These are phyloP conservation scores for Wickerhamiella allomyrinae DNA, from an alignment of 805 yeast species.

Conservation along the genomic window DNA sequence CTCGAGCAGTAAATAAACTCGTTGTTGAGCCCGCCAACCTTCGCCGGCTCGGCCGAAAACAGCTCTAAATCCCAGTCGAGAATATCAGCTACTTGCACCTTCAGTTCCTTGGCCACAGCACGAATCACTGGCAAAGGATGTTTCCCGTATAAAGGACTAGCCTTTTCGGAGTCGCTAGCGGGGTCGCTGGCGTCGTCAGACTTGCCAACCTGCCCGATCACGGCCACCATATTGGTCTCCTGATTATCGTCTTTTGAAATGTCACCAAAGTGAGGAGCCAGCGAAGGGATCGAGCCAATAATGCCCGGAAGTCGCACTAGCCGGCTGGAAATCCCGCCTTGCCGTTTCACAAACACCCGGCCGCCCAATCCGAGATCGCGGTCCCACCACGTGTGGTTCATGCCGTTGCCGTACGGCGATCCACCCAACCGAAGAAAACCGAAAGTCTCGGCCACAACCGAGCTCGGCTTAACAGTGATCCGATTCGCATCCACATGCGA, in stretches of 20 bases:
- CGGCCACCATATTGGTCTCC: slow-evolving; percentile 65
- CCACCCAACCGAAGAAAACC: slow-evolving; percentile 66
- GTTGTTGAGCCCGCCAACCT: slow-evolving; percentile 55
- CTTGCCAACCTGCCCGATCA: slow-evolving; percentile 39
- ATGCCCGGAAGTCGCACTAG: slow-evolving; percentile 23
- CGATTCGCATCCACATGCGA: slow-evolving; percentile 59
- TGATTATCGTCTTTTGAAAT: slow-evolving; percentile 49
- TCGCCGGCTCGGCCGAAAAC: slow-evolving; percentile 65
- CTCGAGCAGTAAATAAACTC: slow-evolving; percentile 71
- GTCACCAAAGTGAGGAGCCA: slow-evolving; percentile 72
- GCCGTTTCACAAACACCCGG: slow-evolving; percentile 41
- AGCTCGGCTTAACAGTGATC: slow-evolving; percentile 52
- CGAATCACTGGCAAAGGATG: slow-evolving; percentile 54
- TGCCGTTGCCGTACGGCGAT: slow-evolving; percentile 66
- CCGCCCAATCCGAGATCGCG: slow-evolving; percentile 77
- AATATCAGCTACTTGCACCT: slow-evolving; percentile 42
- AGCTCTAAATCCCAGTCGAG: slow-evolving; percentile 60
- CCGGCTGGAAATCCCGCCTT: slow-evolving; percentile 17
- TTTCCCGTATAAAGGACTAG: slow-evolving; percentile 47
- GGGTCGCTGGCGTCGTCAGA: slow-evolving; percentile 24
- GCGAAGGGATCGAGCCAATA: slow-evolving; percentile 61
- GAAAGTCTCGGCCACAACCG: slow-evolving; percentile 42
- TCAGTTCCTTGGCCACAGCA: slow-evolving; percentile 46
- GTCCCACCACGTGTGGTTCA: slow-evolving; percentile 55
- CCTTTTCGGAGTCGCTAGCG: slow-evolving; percentile 34